Evolutionary conservation across 2,329 filamentous ascomycete species (phyloP), one percentile per base, ranked within the genome.

Genomic region (Biscogniauxia marginata): DNA sequence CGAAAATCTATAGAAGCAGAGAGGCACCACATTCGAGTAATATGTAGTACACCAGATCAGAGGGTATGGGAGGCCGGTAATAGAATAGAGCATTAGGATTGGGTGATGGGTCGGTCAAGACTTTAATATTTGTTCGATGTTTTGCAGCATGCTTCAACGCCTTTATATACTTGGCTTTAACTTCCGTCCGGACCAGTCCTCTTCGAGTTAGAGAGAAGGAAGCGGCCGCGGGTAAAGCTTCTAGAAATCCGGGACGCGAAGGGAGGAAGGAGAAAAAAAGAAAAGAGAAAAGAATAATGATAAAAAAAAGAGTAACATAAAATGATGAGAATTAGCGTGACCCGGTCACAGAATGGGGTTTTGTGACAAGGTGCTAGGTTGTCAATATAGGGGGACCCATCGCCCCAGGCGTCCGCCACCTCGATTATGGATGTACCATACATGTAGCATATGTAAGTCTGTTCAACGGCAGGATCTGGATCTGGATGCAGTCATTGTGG

Each of bases 71-170:
- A 39, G n/a, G 7, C 30, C 30, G n/a, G 59, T 24, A 54, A 60
- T 53, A 60, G 59, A 46, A 60, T 53, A 60, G 59, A 46, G 43
- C 54, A 54, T 54, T 54, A 52, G 57, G 53, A 59, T 56, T 61
- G 55, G 58, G 44, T 55, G 51, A 62, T 62, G 66, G 65, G 59
- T 64, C 65, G 50, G 54, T 49, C 52, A 67, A 56, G 62, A 57
- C 57, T 67, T 69, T 66, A 67, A 69, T 69, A 68, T 55, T 49
- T 55, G 46, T 58, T 53, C 47, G 54, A 51, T 53, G 54, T 22
- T 48, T 57, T 34, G 53, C 53, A 55, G 52, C 49, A 56, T 54
- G 47, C 46, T 54, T 57, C 34, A 56, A 21, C 24, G 50, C 52
- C 59, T 64, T 50, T 57, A 39, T 8, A 23, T 23, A 47, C 16